phyloP scores from a whole-genome alignment of 2,329 filamentous ascomycete species.

The Ophiostoma triangulosporum region DNA sequence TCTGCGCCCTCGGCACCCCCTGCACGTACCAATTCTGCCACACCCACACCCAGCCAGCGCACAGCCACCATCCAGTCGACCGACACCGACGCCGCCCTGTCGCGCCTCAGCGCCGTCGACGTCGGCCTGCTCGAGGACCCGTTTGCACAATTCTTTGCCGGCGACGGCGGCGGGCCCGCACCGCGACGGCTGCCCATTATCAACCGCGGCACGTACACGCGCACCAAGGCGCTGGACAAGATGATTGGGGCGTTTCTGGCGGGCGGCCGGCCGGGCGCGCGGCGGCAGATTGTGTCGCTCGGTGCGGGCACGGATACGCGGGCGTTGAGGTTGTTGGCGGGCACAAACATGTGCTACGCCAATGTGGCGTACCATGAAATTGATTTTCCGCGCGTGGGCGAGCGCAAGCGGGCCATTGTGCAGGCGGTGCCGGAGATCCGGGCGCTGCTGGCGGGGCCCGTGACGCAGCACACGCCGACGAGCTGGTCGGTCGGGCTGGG shows the following conservation, averaged over 20 bases:
- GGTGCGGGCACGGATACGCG: slow-evolving; percentile 91
- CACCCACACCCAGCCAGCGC: slow-evolving; percentile 18
- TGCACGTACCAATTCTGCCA: neutral
- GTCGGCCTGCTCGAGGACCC: slow-evolving; percentile 73
- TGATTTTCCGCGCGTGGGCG: slow-evolving; percentile 68
- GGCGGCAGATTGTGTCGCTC: slow-evolving; percentile 74
- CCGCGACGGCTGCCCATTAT: slow-evolving; percentile 74
- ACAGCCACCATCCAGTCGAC: slow-evolving; percentile 77
- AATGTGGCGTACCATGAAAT: slow-evolving; percentile 75
- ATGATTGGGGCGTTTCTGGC: slow-evolving; percentile 62
- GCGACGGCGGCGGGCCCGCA: slow-evolving; percentile 28
- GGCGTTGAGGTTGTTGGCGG: slow-evolving; percentile 56
- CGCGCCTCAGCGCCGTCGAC: slow-evolving; percentile 75
- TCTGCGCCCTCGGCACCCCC: neutral
- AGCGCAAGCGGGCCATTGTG: slow-evolving; percentile 46
- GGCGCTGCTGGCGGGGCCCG: slow-evolving; percentile 24
- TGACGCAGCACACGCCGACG: slow-evolving; percentile 14
- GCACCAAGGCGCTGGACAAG: slow-evolving; percentile 69
- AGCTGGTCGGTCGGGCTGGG: slow-evolving; percentile 29
- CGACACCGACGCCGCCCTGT: slow-evolving; percentile 81
- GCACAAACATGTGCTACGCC: no score
- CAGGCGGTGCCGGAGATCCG: slow-evolving; percentile 32
- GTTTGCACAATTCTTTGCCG: slow-evolving; percentile 59
- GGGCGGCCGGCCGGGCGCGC: neutral
- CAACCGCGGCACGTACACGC: slow-evolving; percentile 92